Evolutionary conservation across 345 rosid genomes (phyloP).

Genomic region (Turritis glabra): DNA sequence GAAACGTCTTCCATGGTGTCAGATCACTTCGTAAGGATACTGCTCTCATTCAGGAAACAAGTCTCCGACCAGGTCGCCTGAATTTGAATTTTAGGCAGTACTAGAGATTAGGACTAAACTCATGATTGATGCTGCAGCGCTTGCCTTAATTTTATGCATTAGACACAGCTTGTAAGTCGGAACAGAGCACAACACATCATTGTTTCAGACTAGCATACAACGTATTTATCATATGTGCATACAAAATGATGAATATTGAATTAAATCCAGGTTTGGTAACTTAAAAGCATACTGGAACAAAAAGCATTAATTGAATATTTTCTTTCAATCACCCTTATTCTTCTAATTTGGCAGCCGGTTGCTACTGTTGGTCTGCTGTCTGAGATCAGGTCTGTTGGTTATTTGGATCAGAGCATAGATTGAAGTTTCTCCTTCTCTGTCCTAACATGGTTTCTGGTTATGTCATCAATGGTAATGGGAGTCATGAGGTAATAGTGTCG

Average conservation of each 20-base stretch:
- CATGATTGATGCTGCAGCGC: background rate
- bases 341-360: too few relatives aligned
- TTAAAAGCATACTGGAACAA: background rate
- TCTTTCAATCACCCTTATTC: too few relatives aligned
- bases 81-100: too few relatives aligned
- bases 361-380: background rate
- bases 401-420: conserved; percentile 49
- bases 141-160: background rate
- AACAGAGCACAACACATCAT: background rate
- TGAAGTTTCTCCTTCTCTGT: conserved; percentile 48
- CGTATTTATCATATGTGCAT: background rate
- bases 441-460: conserved; percentile 61
- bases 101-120: background rate
- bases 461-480: conserved; percentile 51
- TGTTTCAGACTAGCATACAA: background rate
- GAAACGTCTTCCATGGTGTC: too few relatives aligned
- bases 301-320: background rate
- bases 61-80: too few relatives aligned
- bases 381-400: background rate
- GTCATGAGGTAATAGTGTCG: too few relatives aligned
- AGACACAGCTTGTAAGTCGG: too few relatives aligned
- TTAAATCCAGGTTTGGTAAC: background rate
- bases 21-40: too few relatives aligned
- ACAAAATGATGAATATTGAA: background rate
- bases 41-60: too few relatives aligned